These are phyloP conservation scores for Monosporozyma aerobia DNA, from an alignment of 805 yeast species.

Conservation along the genomic window DNA sequence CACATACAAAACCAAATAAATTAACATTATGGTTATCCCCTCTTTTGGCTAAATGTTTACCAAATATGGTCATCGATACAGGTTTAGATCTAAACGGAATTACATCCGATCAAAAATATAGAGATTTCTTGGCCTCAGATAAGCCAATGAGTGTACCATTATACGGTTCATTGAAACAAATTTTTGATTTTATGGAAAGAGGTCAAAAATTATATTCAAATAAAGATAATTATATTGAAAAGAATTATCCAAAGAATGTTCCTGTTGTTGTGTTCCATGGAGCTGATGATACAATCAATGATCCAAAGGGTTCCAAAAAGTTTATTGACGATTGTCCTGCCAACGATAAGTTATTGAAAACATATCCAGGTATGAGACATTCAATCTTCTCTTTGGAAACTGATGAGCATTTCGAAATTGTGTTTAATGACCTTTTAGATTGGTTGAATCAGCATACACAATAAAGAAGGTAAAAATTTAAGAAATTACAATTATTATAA, in stretches of 20 bases:
- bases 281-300: constrained; percentile 51
- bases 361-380: constrained; percentile 25
- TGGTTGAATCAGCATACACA: constrained; percentile 28
- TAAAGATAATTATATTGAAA: constrained; percentile 29
- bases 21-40: constrained; percentile 36
- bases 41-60: constrained; percentile 33
- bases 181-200: constrained; percentile 51
- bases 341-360: constrained; percentile 16
- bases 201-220: constrained; percentile 45
- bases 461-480: neutral
- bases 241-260: constrained; percentile 25
- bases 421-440: constrained; percentile 31
- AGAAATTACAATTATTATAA: neutral
- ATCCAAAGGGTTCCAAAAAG: constrained; percentile 36
- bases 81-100: constrained; percentile 46
- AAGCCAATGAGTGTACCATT: constrained; percentile 36
- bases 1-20: constrained; percentile 47
- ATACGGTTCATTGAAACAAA: constrained; percentile 45
- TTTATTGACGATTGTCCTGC: constrained; percentile 32
- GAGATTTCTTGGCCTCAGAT: constrained; percentile 36
- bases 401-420: constrained; percentile 32
- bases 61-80: constrained; percentile 46
- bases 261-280: constrained; percentile 58
- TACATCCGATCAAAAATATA: constrained; percentile 41
- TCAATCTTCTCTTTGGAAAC: constrained; percentile 42